A percentile compares a stretch with the other conserved stretches of the same genome.
phyloP scores from a whole-genome alignment of 2,329 filamentous ascomycete species.

The Fusarium longipes region DNA sequence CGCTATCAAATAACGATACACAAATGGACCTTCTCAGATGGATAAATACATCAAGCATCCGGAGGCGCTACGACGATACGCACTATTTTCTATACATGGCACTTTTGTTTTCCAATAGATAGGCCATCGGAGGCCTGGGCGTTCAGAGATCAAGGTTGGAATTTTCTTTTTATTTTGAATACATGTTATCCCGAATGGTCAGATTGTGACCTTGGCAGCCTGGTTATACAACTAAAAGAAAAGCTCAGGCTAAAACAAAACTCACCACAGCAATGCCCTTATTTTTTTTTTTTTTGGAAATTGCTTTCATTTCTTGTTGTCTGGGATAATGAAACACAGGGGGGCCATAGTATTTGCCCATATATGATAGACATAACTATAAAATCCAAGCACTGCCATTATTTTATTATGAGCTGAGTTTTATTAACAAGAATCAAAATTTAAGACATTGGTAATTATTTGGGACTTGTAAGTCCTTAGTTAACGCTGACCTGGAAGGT shows the following conservation, averaged over 20 bases:
- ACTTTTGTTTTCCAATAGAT: slow-evolving; percentile 34
- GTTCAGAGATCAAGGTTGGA: slow-evolving; percentile 9
- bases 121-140: slow-evolving; percentile 27
- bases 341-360: neutral
- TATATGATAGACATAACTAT: neutral
- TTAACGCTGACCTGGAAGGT: neutral
- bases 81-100: slow-evolving; percentile 28
- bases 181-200: neutral
- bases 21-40: slow-evolving; percentile 22
- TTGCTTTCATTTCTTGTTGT: neutral
- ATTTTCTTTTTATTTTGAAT: slow-evolving; percentile 13
- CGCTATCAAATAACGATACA: slow-evolving; percentile 28
- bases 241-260: neutral
- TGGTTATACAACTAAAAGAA: neutral
- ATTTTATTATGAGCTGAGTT: neutral
- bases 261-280: neutral
- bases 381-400: neutral
- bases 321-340: slow-evolving; percentile 2
- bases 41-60: slow-evolving; percentile 29
- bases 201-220: neutral
- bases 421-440: neutral
- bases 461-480: neutral
- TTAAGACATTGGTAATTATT: neutral
- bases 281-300: neutral
- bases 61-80: slow-evolving; percentile 39